Evolutionary conservation across 306 rosid species (phyloP), one percentile per base, ranked within the genome.

Genomic region (Ormosia semicastrata): DNA sequence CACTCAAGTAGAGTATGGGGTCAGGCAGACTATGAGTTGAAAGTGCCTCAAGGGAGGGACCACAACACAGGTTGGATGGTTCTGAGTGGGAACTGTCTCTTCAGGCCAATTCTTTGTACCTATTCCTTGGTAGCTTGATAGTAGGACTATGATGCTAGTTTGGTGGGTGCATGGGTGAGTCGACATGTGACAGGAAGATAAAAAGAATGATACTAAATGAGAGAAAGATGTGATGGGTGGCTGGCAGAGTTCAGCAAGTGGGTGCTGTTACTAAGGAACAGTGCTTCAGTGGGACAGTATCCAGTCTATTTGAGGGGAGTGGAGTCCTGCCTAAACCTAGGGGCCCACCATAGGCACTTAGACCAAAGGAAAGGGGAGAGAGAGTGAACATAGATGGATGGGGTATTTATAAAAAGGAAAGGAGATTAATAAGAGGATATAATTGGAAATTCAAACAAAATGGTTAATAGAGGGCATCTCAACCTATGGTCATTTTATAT

Each of bases 211-310:
- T 77, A 53, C 39, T 72, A 72, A 73, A 84, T 58, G 71, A 54
- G 77, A 84, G 66, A 66, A 76, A 73, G 66, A 78, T 66, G 73
- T 73, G 36, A 84, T 66, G 66, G 66, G 75, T 79, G 81, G 72
- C 33, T 44, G 24, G 54, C 59, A 73, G 60, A 66, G 70, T 32
- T 60, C 33, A 71, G 53, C 36, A 76, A 75, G 62, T 66, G 67
- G 24, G 44, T 36, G 46, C 11, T 46, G 72, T 41, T 63, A 83
- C 70, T 37, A 77, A 66, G 80, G 76, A 71, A 78, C 58, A 18
- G 57, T 83, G n/a, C 80, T 53, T 64, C 49, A 39, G 80, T 71
- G 80, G 83, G 78, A 33, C 54, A 71, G 65, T 46, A 43, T 76
- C 72, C 54, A 52, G 37, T 36, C 13, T 17, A 62, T 76, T 47